A percentile compares a stretch with the other conserved stretches of the same genome.
Evolutionary conservation across 306 rosid genomes (phyloP).

Genomic region (Crotalaria pallida): DNA sequence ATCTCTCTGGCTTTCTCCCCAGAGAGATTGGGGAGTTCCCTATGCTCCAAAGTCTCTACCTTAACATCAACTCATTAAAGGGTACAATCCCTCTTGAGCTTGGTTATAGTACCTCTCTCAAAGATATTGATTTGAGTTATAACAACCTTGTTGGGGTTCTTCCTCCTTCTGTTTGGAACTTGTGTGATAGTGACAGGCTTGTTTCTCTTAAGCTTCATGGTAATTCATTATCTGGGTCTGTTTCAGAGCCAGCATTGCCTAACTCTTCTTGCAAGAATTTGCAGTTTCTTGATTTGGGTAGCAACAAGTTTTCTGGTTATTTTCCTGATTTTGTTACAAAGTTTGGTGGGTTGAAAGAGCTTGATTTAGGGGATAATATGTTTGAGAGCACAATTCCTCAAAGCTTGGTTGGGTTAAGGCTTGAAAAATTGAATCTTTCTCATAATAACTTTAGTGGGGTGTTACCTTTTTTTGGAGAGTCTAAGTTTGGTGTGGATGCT

Average conservation of each 20-base stretch:
- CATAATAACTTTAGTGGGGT: slow-evolving; percentile 87
- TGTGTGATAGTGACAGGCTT: slow-evolving; percentile 76
- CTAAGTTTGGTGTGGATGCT: slow-evolving; percentile 63
- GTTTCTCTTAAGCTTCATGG: slow-evolving; percentile 61
- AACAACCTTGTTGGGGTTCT: slow-evolving; percentile 54
- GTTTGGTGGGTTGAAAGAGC: slow-evolving; percentile 61
- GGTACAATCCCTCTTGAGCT: slow-evolving; percentile 85
- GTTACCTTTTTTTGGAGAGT: slow-evolving; percentile 58
- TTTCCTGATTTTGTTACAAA: slow-evolving; percentile 71
- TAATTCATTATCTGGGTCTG: slow-evolving; percentile 53
- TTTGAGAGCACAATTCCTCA: slow-evolving; percentile 59
- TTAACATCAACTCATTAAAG: slow-evolving; percentile 59
- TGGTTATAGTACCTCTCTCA: slow-evolving; percentile 71
- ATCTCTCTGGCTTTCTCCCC: slow-evolving; percentile 86
- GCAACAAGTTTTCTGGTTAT: slow-evolving; percentile 61
- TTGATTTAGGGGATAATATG: slow-evolving; percentile 68
- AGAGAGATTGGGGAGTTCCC: slow-evolving; percentile 80
- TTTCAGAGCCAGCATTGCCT: slow-evolving; percentile 85
- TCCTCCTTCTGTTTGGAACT: slow-evolving; percentile 81
- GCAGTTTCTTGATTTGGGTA: slow-evolving; percentile 67
- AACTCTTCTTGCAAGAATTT: slow-evolving; percentile 60
- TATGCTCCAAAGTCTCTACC: slow-evolving; percentile 73
- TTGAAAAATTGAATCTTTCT: slow-evolving; percentile 81
- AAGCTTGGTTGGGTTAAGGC: slow-evolving; percentile 41
- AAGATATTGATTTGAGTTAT: slow-evolving; percentile 67